Evolutionary conservation across 129 eudicot genomes (phyloP).

Genomic region (Erigeron canadensis): DNA sequence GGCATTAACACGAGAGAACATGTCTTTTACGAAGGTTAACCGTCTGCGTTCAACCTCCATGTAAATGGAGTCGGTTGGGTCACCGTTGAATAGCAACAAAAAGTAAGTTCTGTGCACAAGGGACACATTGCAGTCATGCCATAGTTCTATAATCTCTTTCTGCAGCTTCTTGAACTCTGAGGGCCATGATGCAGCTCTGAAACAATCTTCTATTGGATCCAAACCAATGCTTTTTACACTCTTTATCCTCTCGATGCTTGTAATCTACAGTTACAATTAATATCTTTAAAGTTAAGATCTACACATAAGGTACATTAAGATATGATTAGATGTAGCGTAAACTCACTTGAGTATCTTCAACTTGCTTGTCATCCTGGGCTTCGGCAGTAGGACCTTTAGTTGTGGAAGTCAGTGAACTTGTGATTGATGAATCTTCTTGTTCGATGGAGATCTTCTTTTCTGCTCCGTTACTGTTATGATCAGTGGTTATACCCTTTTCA

Average conservation of each 20-base stretch:
- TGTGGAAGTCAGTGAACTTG: slow-evolving; percentile 21
- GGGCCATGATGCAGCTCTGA: slow-evolving; percentile 48
- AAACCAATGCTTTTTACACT: slow-evolving; percentile 65
- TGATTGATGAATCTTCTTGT: slow-evolving; percentile 19
- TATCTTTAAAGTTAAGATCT: neutral
- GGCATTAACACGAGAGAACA: slow-evolving; percentile 52
- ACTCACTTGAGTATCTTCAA: slow-evolving; percentile 54
- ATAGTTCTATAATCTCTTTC: slow-evolving; percentile 64
- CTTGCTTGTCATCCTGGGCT: slow-evolving; percentile 32
- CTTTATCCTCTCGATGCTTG: slow-evolving; percentile 25
- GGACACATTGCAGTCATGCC: slow-evolving; percentile 82
- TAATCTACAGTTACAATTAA: slow-evolving; percentile 13
- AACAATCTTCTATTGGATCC: slow-evolving; percentile 77
- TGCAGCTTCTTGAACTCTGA: slow-evolving; percentile 72
- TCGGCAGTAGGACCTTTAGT: slow-evolving; percentile 25
- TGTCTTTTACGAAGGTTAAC: slow-evolving; percentile 59
- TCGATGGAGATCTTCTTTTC: slow-evolving; percentile 26
- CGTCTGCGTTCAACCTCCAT: slow-evolving; percentile 90
- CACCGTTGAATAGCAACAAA: slow-evolving; percentile 79
- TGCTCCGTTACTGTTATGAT: slow-evolving; percentile 36
- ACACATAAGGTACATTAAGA: slow-evolving; percentile 5
- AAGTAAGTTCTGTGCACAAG: slow-evolving; percentile 83
- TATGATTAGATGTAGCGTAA: neutral
- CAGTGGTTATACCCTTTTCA: slow-evolving; percentile 34
- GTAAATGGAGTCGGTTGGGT: slow-evolving; percentile 76